phyloP scores from a whole-genome alignment of 441 rosid genomes.

The Erysimum cheiri region DNA sequence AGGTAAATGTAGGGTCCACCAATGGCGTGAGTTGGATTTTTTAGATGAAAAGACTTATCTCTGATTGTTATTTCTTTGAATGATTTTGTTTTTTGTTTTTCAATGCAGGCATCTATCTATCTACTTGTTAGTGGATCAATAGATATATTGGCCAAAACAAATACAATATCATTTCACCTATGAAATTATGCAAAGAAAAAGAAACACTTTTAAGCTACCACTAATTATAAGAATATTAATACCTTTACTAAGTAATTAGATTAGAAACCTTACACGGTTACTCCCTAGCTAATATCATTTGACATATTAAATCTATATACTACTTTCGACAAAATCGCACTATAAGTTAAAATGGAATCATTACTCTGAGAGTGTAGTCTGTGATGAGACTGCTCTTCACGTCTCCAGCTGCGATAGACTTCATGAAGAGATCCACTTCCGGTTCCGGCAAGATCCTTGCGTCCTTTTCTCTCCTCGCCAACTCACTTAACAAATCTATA shows the following conservation, averaged over 20 bases:
- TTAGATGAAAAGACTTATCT: neutral
- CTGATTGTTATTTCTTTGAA: neutral
- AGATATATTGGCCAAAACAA: neutral
- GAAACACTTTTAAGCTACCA: no score
- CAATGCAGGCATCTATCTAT: neutral
- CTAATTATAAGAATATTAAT: neutral
- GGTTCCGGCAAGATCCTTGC: conserved; percentile 73
- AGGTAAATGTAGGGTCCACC: conserved; percentile 25
- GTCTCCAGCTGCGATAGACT: conserved; percentile 70
- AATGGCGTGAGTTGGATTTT: conserved; percentile 12
- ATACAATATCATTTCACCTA: neutral
- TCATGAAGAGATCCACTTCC: conserved; percentile 79
- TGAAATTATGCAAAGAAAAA: no score
- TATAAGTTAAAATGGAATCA: conserved; percentile 20
- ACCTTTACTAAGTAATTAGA: neutral
- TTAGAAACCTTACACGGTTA: neutral
- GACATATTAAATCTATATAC: neutral
- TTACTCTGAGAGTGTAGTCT: conserved; percentile 73
- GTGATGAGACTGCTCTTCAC: conserved; percentile 67
- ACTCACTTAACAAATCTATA: conserved; percentile 66
- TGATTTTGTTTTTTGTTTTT: neutral
- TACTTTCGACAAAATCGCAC: neutral
- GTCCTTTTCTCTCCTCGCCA: conserved; percentile 64
- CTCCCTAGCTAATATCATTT: neutral
- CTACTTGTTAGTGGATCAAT: conserved; percentile 29